A percentile compares a stretch with the other conserved stretches of the same genome.
Conservation (phyloP, 2,329 filamentous ascomycete species). For the Tolypocladium sp. region DNA sequence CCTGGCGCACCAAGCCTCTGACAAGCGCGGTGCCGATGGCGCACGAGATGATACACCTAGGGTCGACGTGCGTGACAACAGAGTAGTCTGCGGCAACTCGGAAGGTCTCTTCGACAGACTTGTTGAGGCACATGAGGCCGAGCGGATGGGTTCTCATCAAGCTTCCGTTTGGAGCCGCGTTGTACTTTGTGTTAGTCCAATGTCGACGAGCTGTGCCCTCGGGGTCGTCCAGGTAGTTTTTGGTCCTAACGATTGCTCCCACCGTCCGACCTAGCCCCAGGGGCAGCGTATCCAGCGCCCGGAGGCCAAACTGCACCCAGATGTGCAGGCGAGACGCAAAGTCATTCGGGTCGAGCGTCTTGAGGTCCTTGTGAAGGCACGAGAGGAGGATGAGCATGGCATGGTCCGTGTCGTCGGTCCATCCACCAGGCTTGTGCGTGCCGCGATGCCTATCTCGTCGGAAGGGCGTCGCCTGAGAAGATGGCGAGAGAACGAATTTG, state of each 20-base stretch:
- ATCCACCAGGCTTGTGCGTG: constrained; percentile 30
- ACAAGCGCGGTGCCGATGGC: constrained; percentile 37
- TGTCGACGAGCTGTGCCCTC: constrained; percentile 24
- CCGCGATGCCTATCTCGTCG: constrained; percentile 34
- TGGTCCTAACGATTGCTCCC: constrained; percentile 29
- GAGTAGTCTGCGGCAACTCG: constrained; percentile 30
- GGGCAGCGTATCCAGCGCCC: constrained; percentile 34
- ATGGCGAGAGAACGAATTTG: constrained; percentile 28
- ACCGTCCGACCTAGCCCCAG: constrained; percentile 39
- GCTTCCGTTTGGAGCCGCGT: constrained; percentile 40
- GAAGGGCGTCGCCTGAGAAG: constrained; percentile 27
- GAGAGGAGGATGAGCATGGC: constrained; percentile 38
- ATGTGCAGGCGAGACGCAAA: constrained; percentile 35
- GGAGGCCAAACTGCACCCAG: constrained; percentile 38
- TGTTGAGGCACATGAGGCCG: constrained; percentile 34
- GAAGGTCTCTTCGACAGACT: constrained; percentile 32
- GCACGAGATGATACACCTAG: constrained; percentile 39
- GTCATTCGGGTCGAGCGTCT: constrained; percentile 24
- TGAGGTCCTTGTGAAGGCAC: constrained; percentile 33
- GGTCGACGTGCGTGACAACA: constrained; percentile 39
- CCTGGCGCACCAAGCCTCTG: constrained; percentile 34
- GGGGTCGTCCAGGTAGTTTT: constrained; percentile 29
- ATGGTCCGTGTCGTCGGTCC: constrained; percentile 49
- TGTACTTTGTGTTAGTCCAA: constrained; percentile 29
- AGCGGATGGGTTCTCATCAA: constrained; percentile 44